A percentile compares a stretch with the other conserved stretches of the same genome.
Evolutionary conservation across 768 basidiomycete species (phyloP).

Genomic region (Macrolepiota albuminosa): DNA sequence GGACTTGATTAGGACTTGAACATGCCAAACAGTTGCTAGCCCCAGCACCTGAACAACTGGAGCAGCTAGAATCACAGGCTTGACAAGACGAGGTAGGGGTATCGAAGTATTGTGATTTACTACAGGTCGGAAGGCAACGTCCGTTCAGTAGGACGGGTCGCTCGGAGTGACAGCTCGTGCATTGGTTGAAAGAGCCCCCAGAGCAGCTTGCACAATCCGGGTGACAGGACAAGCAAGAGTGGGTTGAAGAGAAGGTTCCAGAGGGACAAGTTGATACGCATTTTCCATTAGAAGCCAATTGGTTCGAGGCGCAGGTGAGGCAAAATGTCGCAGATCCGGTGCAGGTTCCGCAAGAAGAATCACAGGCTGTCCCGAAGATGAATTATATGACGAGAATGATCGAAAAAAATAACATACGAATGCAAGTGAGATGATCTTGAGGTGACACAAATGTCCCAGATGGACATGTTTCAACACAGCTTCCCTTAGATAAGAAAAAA

Average conservation of each 20-base stretch:
- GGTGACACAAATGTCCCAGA: slow-evolving; percentile 67
- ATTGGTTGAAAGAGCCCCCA: slow-evolving; percentile 65
- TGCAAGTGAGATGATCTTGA: slow-evolving; percentile 70
- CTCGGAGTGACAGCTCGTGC: slow-evolving; percentile 59
- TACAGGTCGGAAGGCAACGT: slow-evolving; percentile 74
- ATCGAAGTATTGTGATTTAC: slow-evolving; percentile 67
- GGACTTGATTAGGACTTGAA: slow-evolving; percentile 41
- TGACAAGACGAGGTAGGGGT: slow-evolving; percentile 54
- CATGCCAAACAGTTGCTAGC: slow-evolving; percentile 54
- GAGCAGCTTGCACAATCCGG: slow-evolving; percentile 79
- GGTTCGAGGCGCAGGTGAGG: slow-evolving; percentile 60
- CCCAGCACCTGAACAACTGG: slow-evolving; percentile 56
- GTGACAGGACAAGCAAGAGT: slow-evolving; percentile 70
- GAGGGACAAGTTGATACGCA: slow-evolving; percentile 72
- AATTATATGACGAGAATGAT: background rate
- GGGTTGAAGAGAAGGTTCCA: slow-evolving; percentile 59
- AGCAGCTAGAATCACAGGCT: slow-evolving; percentile 63
- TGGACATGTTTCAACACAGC: slow-evolving; percentile 70
- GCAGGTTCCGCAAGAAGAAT: slow-evolving; percentile 65
- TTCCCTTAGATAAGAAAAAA: slow-evolving; percentile 62
- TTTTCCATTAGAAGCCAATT: slow-evolving; percentile 64
- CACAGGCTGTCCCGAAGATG: slow-evolving; percentile 27
- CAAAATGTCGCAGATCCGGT: slow-evolving; percentile 66
- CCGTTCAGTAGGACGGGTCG: slow-evolving; percentile 72
- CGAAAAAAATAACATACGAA: slow-evolving; percentile 40